Conservation (phyloP, 106 monocot species). For the Dioscorea alata region DNA sequence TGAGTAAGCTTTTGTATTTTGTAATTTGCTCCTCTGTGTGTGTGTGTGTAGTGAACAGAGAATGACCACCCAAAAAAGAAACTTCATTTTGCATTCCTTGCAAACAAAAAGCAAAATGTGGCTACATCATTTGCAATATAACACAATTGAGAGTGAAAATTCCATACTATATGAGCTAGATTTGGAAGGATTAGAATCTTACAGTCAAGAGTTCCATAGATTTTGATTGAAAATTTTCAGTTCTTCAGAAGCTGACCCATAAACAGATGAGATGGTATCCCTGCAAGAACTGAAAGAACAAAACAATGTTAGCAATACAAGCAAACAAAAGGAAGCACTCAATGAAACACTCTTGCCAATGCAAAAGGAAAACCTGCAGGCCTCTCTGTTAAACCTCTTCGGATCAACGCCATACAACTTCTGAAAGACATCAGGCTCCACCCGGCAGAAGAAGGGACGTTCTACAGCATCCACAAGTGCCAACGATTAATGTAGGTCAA, state of each 20-base stretch:
- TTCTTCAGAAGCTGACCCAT: slow-evolving; percentile 40
- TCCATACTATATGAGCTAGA: no score
- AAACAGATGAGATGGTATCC: slow-evolving; percentile 45
- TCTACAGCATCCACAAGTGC: slow-evolving; percentile 14
- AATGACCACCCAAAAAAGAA: no score
- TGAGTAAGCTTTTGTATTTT: no score
- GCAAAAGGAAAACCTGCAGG: slow-evolving; percentile 34
- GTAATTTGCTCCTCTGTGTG: no score
- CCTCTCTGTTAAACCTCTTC: slow-evolving; percentile 49
- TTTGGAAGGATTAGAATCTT: no score
- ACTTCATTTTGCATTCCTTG: no score
- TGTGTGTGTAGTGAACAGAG: no score
- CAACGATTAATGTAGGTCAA: no score
- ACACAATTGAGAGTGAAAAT: no score
- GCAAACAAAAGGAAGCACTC: not conserved
- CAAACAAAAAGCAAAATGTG: no score
- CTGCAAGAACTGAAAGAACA: slow-evolving; percentile 26
- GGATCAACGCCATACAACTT: slow-evolving; percentile 38
- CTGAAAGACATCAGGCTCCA: slow-evolving; percentile 49
- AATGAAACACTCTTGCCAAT: not conserved
- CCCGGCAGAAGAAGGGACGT: slow-evolving; percentile 52
- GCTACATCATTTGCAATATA: no score
- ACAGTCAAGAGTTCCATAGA: not conserved
- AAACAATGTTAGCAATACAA: not conserved
- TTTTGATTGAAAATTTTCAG: slow-evolving; percentile 50